Base-by-base conservation (phyloP, 2,329 filamentous ascomycete genomes). In the Exutisphaerella laricina region DNA sequence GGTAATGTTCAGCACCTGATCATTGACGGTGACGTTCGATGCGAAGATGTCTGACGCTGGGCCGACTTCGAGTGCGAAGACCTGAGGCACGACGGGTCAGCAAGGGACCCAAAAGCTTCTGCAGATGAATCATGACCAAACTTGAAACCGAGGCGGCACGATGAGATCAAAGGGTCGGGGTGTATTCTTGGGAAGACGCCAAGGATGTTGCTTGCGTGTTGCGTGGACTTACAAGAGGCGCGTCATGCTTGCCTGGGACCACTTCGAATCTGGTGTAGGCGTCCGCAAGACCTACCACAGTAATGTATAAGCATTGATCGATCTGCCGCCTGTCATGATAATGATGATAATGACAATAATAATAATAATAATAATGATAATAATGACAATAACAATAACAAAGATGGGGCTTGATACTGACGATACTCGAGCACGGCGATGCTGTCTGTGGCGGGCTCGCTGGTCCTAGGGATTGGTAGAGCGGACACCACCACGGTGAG, bases 21-120 rank as follows among this genome's bases (percentile, higher is more conserved):
- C 65, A 54, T 71, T 70, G 45, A 71, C 51, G 12, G 65, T 64
- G 47, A 71, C 56, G 59, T 70, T 68, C 28, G 63, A 62, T 41
- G 59, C 51, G n/a, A 61, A 61, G 54, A 63, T 53, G 43, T 66
- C 46, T 33, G 63, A 56, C 41, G 62, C 54, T 9, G 64, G 53
- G 46, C 66, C 60, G 42, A 66, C 63, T 51, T 60, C 60, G 45
- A 71, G 63, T 48, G 62, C 66, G 49, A 71, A 60, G 39, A 64
- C 57, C 69, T 71, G 43, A 49, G 53, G 45, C 47, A 48, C 22
- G 22, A 39, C 40, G 45, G 18, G 58, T 66, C 47, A 66, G 60
- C 61, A 66, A 62, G 41, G 66, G 16, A 25, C 36, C 23, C 7
- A 21, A 36, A 13, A 16, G 18, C n/a, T 36, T 36, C 12, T 13